phyloP scores from a whole-genome alignment of 768 basidiomycete species.

The Tulasnella sp. region DNA sequence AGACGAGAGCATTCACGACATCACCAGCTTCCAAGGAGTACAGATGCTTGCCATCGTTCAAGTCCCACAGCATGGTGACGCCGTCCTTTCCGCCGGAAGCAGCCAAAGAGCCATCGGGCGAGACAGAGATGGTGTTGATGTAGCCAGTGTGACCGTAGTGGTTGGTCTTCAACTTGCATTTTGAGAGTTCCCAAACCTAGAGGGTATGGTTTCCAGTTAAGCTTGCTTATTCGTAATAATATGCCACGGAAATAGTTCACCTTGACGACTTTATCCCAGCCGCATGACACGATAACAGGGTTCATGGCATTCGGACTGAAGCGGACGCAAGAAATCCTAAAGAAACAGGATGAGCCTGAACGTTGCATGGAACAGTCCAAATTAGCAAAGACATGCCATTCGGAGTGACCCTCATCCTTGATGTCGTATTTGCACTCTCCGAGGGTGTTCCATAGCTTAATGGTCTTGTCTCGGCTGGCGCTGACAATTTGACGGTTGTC shows the following conservation, averaged over 20 bases:
- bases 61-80: conserved; percentile 99
- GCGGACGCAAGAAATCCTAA: conserved; percentile 96
- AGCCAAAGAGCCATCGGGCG: conserved; percentile 96
- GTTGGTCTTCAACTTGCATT: conserved; percentile 99
- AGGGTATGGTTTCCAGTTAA: not conserved
- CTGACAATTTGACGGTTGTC: conserved; percentile 99
- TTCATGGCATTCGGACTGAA: conserved; percentile 97
- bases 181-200: conserved; percentile 98
- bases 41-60: conserved; percentile 99
- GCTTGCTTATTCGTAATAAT: conserved; percentile 38
- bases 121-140: conserved; percentile 97
- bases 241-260: conserved; percentile 42
- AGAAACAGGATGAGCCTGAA: not conserved
- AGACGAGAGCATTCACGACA: conserved; percentile 97
- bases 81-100: conserved; percentile 99
- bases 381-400: conserved; percentile 53
- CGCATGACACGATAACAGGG: conserved; percentile 97
- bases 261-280: conserved; percentile 99
- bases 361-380: not conserved
- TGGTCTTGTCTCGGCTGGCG: conserved; percentile 90
- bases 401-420: conserved; percentile 95
- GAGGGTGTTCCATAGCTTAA: conserved; percentile 99
- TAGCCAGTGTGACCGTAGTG: conserved; percentile 99
- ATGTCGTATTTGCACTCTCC: conserved; percentile 99
- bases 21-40: conserved; percentile 99